Conservation (phyloP, 148 eudicot species). For the Simmondsia chinensis region DNA sequence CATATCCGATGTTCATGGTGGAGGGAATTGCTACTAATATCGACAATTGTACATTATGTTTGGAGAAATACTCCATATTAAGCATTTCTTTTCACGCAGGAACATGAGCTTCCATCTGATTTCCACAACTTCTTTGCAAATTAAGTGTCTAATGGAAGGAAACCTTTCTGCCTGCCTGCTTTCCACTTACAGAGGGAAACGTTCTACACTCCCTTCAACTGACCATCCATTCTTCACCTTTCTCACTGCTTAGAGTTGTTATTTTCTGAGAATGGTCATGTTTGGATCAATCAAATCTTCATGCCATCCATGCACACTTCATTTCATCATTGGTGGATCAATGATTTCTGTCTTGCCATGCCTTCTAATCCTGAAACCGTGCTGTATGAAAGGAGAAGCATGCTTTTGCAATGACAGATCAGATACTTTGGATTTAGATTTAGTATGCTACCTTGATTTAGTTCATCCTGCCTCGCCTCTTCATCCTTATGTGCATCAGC, state of each 20-base stretch:
- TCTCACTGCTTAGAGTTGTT: slow-evolving; percentile 55
- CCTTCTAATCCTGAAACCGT: slow-evolving; percentile 58
- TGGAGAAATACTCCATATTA: slow-evolving; percentile 43
- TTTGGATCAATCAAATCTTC: slow-evolving; percentile 44
- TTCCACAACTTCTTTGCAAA: slow-evolving; percentile 51
- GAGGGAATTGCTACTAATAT: no score
- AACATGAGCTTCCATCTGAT: slow-evolving; percentile 79
- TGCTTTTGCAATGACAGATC: slow-evolving; percentile 55
- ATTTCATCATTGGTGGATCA: slow-evolving; percentile 33
- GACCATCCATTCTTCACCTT: slow-evolving; percentile 37
- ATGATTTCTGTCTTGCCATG: slow-evolving; percentile 53
- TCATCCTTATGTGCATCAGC: slow-evolving; percentile 65
- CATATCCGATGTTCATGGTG: no score
- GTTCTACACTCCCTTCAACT: slow-evolving; percentile 46
- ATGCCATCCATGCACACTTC: slow-evolving; percentile 42
- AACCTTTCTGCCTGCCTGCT: slow-evolving; percentile 52
- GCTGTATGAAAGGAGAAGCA: slow-evolving; percentile 71
- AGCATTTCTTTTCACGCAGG: slow-evolving; percentile 97
- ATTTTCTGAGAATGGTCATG: slow-evolving; percentile 42
- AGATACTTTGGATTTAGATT: slow-evolving; percentile 54
- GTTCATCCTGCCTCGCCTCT: slow-evolving; percentile 76
- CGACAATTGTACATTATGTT: slow-evolving; percentile 20
- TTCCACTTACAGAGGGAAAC: slow-evolving; percentile 48
- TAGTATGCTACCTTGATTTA: slow-evolving; percentile 57
- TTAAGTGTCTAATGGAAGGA: slow-evolving; percentile 51